Conservation (phyloP, 2,329 filamentous ascomycete species). For the Claviceps digitariae region DNA sequence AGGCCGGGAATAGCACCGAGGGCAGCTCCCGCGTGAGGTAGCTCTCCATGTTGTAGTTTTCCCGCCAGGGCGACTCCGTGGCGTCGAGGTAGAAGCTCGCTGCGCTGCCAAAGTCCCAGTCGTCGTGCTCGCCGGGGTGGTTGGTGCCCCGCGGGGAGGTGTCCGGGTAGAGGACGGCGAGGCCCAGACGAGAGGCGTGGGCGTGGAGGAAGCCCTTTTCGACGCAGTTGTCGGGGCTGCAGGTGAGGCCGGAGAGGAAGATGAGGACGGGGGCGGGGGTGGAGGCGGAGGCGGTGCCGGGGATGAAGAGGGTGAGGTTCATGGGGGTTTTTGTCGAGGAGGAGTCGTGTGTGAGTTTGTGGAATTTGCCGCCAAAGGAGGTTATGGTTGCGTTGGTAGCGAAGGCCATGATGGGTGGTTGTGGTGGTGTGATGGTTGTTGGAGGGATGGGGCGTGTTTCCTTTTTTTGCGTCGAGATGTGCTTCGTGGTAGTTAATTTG, state of each 20-base stretch:
- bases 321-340: constrained; percentile 72
- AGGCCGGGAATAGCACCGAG: constrained; percentile 55
- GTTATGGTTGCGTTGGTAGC: constrained; percentile 80
- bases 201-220: constrained; percentile 87
- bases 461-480: too few species aligned
- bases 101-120: constrained; percentile 82
- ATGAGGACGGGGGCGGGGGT: constrained; percentile 65
- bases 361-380: constrained; percentile 85
- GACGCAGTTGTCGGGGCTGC: constrained; percentile 75
- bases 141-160: constrained; percentile 78
- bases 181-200: constrained; percentile 61
- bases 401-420: constrained; percentile 51
- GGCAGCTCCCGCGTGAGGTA: constrained; percentile 91
- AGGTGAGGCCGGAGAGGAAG: constrained; percentile 89
- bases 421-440: too few species aligned
- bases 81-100: constrained; percentile 95
- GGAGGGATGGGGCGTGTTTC: too few species aligned
- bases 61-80: constrained; percentile 56
- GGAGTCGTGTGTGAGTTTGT: constrained; percentile 84
- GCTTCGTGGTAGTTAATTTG: too few species aligned
- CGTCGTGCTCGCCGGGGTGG: constrained; percentile 72
- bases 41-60: constrained; percentile 85
- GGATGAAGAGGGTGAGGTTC: constrained; percentile 85
- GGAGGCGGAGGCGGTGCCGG: constrained; percentile 47
- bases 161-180: constrained; percentile 92